Base-by-base conservation (phyloP, 352 stramenopile genomes). In the Discostella stelligera region DNA sequence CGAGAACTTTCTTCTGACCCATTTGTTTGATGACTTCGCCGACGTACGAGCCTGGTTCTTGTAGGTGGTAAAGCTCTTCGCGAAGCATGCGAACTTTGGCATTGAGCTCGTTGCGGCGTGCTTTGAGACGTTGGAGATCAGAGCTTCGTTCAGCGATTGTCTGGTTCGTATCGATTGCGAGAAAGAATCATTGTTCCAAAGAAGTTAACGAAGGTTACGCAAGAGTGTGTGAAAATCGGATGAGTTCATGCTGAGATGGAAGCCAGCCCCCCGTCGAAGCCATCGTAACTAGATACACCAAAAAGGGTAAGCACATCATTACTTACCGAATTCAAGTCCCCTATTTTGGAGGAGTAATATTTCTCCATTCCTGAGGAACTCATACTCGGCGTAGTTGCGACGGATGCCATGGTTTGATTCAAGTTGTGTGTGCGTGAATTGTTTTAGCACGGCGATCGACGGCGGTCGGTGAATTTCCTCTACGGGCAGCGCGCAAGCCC, bases 1-100 rank as follows among this genome's bases (percentile, higher is more conserved):
- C 97, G 20, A 99, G 89, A 23, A 99, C 96, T 82, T 99, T 99
- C 68, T 97, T 98, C 90, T 99, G 98, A 75, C 96, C 96, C 97
- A 99, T 99, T 77, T 98, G 94, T 90, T 99, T 99, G 16, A 99
- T 96, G 46, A 99, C 97, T 85, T 99, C 97, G 65, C 97, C 97
- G 44, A 99, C 97, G 68, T 99, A 99, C 56, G 93, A 98, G 20
- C 97, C 97, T 0, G 97, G 96, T 80, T 99, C 97, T 85, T 99
- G 96, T 32, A 99, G 90, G 84, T 99, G 89, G 81, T 98, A 94
- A 39, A 99, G 90, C 90, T 99, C 97, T 71, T 99, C 97, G 48
- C 97, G 95, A 39, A 99, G 90, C 83, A 98, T 91, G 11, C 96
- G 94, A n/a, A 99, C 96, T 95, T 96, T 98, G 39, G 96, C 98